Conservation (phyloP, 2,329 filamentous ascomycete genomes). For the Aspergillus sp. region DNA sequence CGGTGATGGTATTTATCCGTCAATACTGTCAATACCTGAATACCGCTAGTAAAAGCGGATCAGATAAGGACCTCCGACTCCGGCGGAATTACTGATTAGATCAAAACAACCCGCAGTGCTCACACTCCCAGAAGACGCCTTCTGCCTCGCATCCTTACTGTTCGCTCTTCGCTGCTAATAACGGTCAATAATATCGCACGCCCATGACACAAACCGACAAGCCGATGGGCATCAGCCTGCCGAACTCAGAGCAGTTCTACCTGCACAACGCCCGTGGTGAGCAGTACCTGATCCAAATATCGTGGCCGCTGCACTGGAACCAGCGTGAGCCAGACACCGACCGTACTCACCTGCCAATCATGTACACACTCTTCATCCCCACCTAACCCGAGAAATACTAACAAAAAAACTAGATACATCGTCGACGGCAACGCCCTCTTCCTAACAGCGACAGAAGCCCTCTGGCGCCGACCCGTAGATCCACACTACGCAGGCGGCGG, state of each 20-base stretch:
- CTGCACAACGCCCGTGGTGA: conserved; percentile 14
- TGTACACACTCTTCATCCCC: background rate
- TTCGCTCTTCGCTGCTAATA: too few species aligned
- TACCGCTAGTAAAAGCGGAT: too few species aligned
- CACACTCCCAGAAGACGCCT: too few species aligned
- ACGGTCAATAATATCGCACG: too few species aligned
- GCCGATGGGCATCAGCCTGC: background rate
- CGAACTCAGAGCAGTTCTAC: conserved; percentile 21
- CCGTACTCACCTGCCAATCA: background rate
- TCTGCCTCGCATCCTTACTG: too few species aligned
- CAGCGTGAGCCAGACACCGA: background rate
- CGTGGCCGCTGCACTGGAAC: conserved; percentile 22
- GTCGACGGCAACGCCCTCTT: conserved; percentile 26
- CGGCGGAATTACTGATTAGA: too few species aligned
- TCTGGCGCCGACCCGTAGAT: conserved; percentile 19
- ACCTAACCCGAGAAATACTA: background rate
- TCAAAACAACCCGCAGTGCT: too few species aligned
- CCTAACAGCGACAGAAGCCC: conserved; percentile 22
- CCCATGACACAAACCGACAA: conserved; percentile 7
- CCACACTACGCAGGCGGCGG: conserved; percentile 16
- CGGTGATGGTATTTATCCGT: too few species aligned
- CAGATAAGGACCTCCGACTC: too few species aligned
- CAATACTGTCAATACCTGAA: too few species aligned
- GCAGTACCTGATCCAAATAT: conserved; percentile 21
- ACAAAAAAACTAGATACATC: conserved; percentile 15